phyloP scores from a whole-genome alignment of 1,284 basidiomycete species.

The Moniliophthora roreri region DNA sequence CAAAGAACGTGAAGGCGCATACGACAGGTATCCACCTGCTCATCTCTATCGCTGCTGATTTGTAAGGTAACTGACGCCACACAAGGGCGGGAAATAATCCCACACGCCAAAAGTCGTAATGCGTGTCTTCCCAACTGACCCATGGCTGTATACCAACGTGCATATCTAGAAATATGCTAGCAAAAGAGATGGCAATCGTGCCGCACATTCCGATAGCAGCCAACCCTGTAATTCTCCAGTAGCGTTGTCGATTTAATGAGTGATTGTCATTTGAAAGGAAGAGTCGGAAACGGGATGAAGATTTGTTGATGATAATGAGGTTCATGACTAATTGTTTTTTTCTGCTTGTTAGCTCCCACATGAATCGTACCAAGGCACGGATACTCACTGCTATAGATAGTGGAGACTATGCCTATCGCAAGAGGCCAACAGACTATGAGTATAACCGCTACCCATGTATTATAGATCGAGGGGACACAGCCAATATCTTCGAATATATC shows the following conservation, averaged over 20 bases:
- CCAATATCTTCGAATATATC: slow-evolving; percentile 30
- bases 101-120: slow-evolving; percentile 45
- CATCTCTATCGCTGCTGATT: slow-evolving; percentile 29
- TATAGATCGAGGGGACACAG: slow-evolving; percentile 24
- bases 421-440: slow-evolving; percentile 37
- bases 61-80: slow-evolving; percentile 29
- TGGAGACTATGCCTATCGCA: slow-evolving; percentile 37
- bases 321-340: slow-evolving; percentile 25
- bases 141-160: slow-evolving; percentile 37
- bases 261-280: neutral
- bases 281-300: slow-evolving; percentile 3
- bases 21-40: slow-evolving; percentile 41
- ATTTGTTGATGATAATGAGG: slow-evolving; percentile 35
- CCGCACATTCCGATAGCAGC: slow-evolving; percentile 44
- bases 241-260: slow-evolving; percentile 23
- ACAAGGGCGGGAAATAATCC: slow-evolving; percentile 33
- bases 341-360: slow-evolving; percentile 1
- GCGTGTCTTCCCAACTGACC: slow-evolving; percentile 55
- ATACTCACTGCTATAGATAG: slow-evolving; percentile 36
- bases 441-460: slow-evolving; percentile 34
- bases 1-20: slow-evolving; percentile 58
- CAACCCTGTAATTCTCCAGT: slow-evolving; percentile 62
- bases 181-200: slow-evolving; percentile 48
- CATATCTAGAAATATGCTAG: slow-evolving; percentile 35
- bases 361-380: neutral